These are phyloP conservation scores for Pyropia haitanensis DNA, from an alignment of 23 red algal genomes.

Conservation along the genomic window DNA sequence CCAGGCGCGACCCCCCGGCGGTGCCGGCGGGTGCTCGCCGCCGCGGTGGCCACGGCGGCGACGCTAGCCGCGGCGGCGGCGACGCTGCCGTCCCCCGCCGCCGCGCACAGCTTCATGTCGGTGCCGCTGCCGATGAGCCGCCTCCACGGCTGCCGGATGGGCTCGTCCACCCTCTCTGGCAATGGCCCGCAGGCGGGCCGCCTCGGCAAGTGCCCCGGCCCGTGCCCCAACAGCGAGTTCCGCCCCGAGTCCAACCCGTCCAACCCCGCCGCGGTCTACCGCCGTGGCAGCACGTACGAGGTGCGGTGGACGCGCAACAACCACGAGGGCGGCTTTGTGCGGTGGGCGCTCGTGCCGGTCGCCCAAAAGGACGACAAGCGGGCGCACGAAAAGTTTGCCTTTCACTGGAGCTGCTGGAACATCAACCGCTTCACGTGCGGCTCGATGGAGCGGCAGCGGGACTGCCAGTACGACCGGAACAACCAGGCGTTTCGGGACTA, in stretches of 20 bases:
- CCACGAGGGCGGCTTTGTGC: slow-evolving; percentile 41
- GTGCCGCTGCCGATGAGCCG: too few species aligned
- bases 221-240: slow-evolving; percentile 46
- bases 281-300: slow-evolving; percentile 45
- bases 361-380: slow-evolving; percentile 37
- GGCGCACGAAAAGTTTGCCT: slow-evolving; percentile 43
- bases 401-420: slow-evolving; percentile 59
- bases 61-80: too few species aligned
- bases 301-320: slow-evolving; percentile 7
- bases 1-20: too few species aligned
- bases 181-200: too few species aligned
- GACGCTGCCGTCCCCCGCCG: too few species aligned
- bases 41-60: too few species aligned
- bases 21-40: too few species aligned
- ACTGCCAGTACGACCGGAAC: slow-evolving; percentile 38
- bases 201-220: slow-evolving; percentile 23
- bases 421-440: slow-evolving; percentile 16
- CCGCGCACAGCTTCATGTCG: too few species aligned
- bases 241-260: slow-evolving; percentile 36
- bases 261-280: slow-evolving; percentile 32
- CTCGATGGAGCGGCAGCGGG: slow-evolving; percentile 3
- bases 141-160: too few species aligned
- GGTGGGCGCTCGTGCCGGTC: slow-evolving; percentile 39
- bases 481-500: slow-evolving; percentile 29
- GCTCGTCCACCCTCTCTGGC: too few species aligned